Evolutionary conservation across 805 yeast genomes (phyloP), one percentile per base, ranked within the genome.

Genomic region (Candida hungchunana): DNA sequence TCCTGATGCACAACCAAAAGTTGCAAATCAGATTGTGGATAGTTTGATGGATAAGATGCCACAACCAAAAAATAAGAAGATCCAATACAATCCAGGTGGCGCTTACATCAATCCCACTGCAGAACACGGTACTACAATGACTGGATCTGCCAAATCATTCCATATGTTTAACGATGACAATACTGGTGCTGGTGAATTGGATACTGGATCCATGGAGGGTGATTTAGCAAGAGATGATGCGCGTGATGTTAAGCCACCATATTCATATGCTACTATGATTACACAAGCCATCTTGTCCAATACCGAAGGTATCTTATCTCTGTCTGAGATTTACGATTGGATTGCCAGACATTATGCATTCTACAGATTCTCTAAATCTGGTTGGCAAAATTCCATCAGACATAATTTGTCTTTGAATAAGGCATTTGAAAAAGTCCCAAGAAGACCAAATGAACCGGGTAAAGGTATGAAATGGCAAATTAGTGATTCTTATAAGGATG

Each of bases 401-500:
- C 98, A 93, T 62, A 93, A 93, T 58, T 66, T 93, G 37, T 88
- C 97, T 3, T 68, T 93, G 41, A 93, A 93, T 62, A 93, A 90
- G 66, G 97, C 98, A 12, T 93, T 93, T 64, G 97, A 90, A 54
- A 93, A 93, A 63, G 97, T 90, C 16, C 96, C 97, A 26, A 73
- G 99, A 53, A 76, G 84, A 56, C 89, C 95, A 20, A 82, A 87
- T 59, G 97, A 93, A 63, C 97, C 97, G 0, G 98, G 99, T 13
- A 93, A 93, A 60, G 97, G 98, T 46, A 90, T 93, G 95, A 93
- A 93, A 63, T 93, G 99, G 99, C 94, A 88, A 63, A 89, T 93
- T 40, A 78, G 88, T 44, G 93, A 86, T 26, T 66, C 79, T 31
- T 90, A 83, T 58, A 80, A 82, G 51, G 79, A 79, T 29, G 98